A percentile compares a stretch with the other conserved stretches of the same genome.
Conservation (phyloP, 805 yeast genomes). For the Schwanniomyces yamadae region DNA sequence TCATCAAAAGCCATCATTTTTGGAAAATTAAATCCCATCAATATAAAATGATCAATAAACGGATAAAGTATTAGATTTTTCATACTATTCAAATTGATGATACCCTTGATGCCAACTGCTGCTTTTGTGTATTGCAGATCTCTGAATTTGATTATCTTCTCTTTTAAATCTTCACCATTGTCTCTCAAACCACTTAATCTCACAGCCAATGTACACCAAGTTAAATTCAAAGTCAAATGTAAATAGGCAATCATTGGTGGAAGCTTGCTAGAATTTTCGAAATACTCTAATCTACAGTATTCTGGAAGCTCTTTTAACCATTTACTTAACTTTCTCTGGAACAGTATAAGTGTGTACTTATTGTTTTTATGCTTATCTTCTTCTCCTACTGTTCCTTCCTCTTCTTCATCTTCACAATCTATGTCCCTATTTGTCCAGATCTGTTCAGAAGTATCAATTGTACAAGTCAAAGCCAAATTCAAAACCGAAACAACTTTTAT, state of each 20-base stretch:
- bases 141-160: neutral
- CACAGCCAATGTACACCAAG: conserved; percentile 20
- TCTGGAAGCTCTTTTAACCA: conserved; percentile 11
- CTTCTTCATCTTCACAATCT: conserved; percentile 9
- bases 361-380: neutral
- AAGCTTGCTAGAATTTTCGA: conserved; percentile 1
- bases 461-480: conserved; percentile 21
- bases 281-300: conserved; percentile 13
- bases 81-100: neutral
- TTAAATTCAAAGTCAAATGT: conserved; percentile 14
- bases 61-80: conserved; percentile 1
- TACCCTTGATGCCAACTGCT: neutral
- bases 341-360: conserved; percentile 1
- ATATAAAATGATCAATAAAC: conserved; percentile 3
- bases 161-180: neutral
- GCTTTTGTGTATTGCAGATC: conserved; percentile 3
- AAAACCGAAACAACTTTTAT: conserved; percentile 15
- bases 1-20: conserved; percentile 1
- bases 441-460: conserved; percentile 14
- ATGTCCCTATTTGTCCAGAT: too few species aligned
- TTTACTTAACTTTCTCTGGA: conserved; percentile 1
- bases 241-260: conserved; percentile 18
- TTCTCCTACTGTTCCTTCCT: conserved; percentile 3
- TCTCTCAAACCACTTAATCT: conserved; percentile 8
- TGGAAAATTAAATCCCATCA: neutral